Conservation (phyloP, 441 rosid species). For the Adansonia gregorii region DNA sequence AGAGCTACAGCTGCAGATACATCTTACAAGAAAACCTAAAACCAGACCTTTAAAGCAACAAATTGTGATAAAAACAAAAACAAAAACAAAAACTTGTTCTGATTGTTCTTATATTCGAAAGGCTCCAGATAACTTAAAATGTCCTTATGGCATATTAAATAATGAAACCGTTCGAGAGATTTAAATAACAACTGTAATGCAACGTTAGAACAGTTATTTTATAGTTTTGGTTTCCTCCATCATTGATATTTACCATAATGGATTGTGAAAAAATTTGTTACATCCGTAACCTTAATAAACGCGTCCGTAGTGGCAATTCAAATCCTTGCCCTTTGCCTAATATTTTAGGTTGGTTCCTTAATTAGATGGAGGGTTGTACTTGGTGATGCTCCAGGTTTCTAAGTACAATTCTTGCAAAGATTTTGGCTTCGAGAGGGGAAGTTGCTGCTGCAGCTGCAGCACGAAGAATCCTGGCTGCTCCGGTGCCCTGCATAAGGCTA, state of each 20-base stretch:
- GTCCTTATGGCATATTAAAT: slow-evolving; percentile 3
- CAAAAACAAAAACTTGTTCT: slow-evolving; percentile 20
- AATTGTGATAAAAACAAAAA: not conserved
- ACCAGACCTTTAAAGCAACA: not conserved
- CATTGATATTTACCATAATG: too few species aligned
- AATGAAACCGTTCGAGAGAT: not conserved
- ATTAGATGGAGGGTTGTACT: slow-evolving; percentile 51
- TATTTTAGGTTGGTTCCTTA: not conserved
- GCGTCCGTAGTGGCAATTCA: too few species aligned
- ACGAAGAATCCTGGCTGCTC: slow-evolving; percentile 82
- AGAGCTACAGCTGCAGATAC: slow-evolving; percentile 27
- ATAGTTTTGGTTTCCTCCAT: too few species aligned
- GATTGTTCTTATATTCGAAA: slow-evolving; percentile 21
- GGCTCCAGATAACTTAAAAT: slow-evolving; percentile 16
- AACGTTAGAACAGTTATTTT: too few species aligned
- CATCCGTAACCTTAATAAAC: too few species aligned
- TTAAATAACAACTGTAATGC: too few species aligned
- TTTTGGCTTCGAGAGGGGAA: slow-evolving; percentile 84
- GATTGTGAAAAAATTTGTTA: too few species aligned
- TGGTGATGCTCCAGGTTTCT: slow-evolving; percentile 91
- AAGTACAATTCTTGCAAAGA: slow-evolving; percentile 83
- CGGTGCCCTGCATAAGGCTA: slow-evolving; percentile 79
- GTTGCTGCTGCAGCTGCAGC: slow-evolving; percentile 93
- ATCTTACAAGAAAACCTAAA: slow-evolving; percentile 28
- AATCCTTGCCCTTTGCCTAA: not conserved